phyloP scores from a whole-genome alignment of 768 basidiomycete genomes.

The Podaxis sp. region DNA sequence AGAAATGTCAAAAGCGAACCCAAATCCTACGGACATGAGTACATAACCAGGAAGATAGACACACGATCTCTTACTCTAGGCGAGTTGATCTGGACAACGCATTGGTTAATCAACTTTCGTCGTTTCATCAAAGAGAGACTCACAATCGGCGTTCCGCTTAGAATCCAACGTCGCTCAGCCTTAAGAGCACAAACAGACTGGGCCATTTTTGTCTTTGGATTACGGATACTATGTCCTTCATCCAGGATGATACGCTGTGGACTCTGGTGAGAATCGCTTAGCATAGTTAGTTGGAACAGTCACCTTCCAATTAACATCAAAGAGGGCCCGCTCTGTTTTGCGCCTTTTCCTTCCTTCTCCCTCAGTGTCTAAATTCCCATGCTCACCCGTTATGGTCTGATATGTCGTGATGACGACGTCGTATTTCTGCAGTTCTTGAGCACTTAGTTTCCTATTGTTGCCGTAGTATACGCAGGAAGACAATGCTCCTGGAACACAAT shows the following conservation, averaged over 20 bases:
- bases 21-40: slow-evolving; percentile 55
- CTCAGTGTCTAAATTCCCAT: slow-evolving; percentile 27
- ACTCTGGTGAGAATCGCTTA: not conserved
- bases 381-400: slow-evolving; percentile 64
- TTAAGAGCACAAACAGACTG: slow-evolving; percentile 59
- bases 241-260: slow-evolving; percentile 75
- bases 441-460: slow-evolving; percentile 52
- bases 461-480: slow-evolving; percentile 72
- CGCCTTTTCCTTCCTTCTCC: slow-evolving; percentile 54
- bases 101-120: slow-evolving; percentile 1
- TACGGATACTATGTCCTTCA: slow-evolving; percentile 87
- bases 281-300: slow-evolving; percentile 7
- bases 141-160: slow-evolving; percentile 89
- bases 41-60: not conserved
- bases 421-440: slow-evolving; percentile 58
- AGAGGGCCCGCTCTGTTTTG: slow-evolving; percentile 56
- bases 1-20: slow-evolving; percentile 86
- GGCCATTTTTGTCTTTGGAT: slow-evolving; percentile 84
- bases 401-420: slow-evolving; percentile 88
- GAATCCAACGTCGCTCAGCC: slow-evolving; percentile 76
- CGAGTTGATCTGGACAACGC: slow-evolving; percentile 63
- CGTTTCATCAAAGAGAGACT: slow-evolving; percentile 27
- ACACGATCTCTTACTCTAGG: slow-evolving; percentile 47
- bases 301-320: slow-evolving; percentile 82
- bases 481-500: slow-evolving; percentile 53